Base-by-base conservation (phyloP, 2,329 filamentous ascomycete species). In the Exophiala sp. region DNA sequence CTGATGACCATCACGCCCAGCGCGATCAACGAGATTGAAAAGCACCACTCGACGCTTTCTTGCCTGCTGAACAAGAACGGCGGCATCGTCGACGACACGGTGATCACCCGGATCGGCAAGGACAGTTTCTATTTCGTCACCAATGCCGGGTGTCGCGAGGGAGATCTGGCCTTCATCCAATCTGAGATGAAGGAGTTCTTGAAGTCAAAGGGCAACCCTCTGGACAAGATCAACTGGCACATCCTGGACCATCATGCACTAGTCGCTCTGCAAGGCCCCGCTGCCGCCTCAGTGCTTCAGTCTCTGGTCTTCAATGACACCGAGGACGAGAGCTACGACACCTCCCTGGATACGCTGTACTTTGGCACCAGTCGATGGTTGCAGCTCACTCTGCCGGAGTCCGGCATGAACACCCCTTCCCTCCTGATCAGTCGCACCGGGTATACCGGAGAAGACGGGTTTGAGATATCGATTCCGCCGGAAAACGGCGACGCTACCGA, bases 371-470 rank as follows among this genome's bases (percentile, higher is more conserved):
- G 81, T 50, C 77, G 78, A 46, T 80, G 78, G 63, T 78, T 85
- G 16, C 77, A 79, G 56, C 71, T 96, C 46, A 79, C 76, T 55
- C 73, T 87, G 10, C 64, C 68, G 11, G 70, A 75, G 30, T 78
- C 77, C 38, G 77, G 75, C 30, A 70, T 70, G 53, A 69, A 69
- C 18, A 60, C 75, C 53, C 62, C 75, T 53, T 68, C 75, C 58
- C 65, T 93, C 41, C 77, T 96, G 43, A 82, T 96, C 64, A 90
- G 83, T 65, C 82, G 93, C 53, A 93, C 86, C 40, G 93, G 93
- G 3, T 98, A 98, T 74, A 98, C 93, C 0, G 93, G 93, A 53
- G 93, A 98, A 73, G 93, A 98, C 68, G 93, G 93, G 35, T 98
- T 98, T 70, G 93, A 98, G 73, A 88, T 98, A 63, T 93, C 87